Evolutionary conservation across 2,329 filamentous ascomycete genomes (phyloP), one percentile per base, ranked within the genome.

Genomic region (Metarhizium anisopliae): DNA sequence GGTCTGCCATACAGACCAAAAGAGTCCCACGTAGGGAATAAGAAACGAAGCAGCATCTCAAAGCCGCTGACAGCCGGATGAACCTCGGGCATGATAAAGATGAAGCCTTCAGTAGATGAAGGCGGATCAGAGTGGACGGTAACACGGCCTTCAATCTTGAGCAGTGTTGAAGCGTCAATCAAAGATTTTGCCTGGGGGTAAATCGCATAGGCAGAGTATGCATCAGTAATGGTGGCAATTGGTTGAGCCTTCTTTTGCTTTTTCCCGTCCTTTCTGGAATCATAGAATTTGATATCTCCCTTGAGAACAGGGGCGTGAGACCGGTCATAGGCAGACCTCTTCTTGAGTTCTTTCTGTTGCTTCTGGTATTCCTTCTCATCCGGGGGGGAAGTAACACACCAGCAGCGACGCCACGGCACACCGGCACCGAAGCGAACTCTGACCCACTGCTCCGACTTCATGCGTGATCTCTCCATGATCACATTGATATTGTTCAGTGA

Each of bases 51-150:
- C 79, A 99, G 87, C 79, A 95, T 96, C 70, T 97, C 94, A 63
- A 97, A 96, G 0, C 94, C 94, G 55, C 84, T 89, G 13, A 99
- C 88, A 18, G 90, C 92, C n/a, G 93, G 87, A 65, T 90, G 90
- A 1, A 87, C 83, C 70, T 99, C 94, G 4, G 94, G 94, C 92
- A 99, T 96, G 62, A 97, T 86, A 66, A 99, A 99, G 4, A 99
- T 90, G 64, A 96, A 96, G 0, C 94, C 94, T 68, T 99, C 94
- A 0, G 87, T 88, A 2, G 84, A 84, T 0, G 87, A 86, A 29
- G 90, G 84, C 8, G 89, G 85, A 13, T 85, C 82, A 0, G 87
- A 86, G 71, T 96, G 91, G 43, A 96, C 89, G 0, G 88, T 91
- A 58, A 99, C 90, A 59, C 84, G 84, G 10, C 92, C 94, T 72